Base-by-base conservation (phyloP, 108 stramenopile genomes). In the Cyclotella atomus region DNA sequence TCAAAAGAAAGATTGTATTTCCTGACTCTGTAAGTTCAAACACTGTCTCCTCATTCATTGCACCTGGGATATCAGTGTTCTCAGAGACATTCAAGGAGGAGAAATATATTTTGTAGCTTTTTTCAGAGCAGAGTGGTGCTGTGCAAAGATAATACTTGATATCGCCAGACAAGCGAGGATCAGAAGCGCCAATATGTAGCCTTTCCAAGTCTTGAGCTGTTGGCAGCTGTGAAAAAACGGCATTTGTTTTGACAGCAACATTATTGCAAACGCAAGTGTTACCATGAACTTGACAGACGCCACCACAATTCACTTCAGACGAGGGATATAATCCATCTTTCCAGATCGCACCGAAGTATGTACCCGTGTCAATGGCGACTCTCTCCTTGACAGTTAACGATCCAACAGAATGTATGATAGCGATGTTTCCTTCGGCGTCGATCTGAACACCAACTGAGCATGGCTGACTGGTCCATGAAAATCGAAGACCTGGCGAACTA, bases 361-460 rank as follows among this genome's bases (percentile, higher is more conserved):
- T 53, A 57, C 65, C 55, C 24, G 33, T 55, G 57, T 71, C 52
- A 45, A 55, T 35, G 20, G 45, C 54, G 21, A 70, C 68, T 23
- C 69, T 53, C 44, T 65, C 63, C 16, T 71, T 67, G 0, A 70
- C 71, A 60, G 19, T 54, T 20, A 33, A n/a, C 19, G 70, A n/a
- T 6, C 56, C 55, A n/a, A 59, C 65, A 57, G 73, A 47, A 66
- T 91, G 84, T 16, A 91, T 81, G 19, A 85, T 70, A 12, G 76
- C 80, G 35, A 91, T 67, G 30, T 65, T 45, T 24, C 90, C 90
- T 43, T 75, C 71, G 2, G 54, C 21, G 57, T 73, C 60, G 61
- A 92, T 81, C 59, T 89, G 85, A 6, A 64, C 85, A 21, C 59
- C 59, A 27, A 88, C 25, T 3, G 47, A 21, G 54, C 91, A 92